Evolutionary conservation across 345 rosid genomes (phyloP).

Genomic region (Eucalyptus victrix): DNA sequence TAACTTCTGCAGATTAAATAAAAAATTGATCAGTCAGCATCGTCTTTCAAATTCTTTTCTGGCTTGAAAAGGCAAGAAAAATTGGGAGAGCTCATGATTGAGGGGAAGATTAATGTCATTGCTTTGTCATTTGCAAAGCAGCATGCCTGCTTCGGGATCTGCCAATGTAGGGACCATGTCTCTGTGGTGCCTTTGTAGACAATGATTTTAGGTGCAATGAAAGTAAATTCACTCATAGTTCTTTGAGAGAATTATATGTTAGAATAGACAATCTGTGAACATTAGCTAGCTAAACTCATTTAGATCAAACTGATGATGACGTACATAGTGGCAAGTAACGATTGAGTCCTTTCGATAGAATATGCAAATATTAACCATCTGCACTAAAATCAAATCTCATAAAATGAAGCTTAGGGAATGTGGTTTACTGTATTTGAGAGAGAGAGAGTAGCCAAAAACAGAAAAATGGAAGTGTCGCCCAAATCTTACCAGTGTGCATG

Average conservation of each 20-base stretch:
- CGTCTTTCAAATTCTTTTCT: not conserved
- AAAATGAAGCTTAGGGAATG: not conserved
- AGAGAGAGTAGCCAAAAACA: not conserved
- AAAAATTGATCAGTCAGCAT: not conserved
- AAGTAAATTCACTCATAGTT: not conserved
- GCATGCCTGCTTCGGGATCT: not conserved
- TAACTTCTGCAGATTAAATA: not conserved
- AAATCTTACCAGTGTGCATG: not conserved
- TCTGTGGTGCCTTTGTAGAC: not conserved
- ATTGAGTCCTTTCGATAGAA: not conserved
- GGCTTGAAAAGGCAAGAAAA: not conserved
- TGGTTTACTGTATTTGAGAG: not conserved
- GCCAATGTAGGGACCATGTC: not conserved
- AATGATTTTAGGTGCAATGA: not conserved
- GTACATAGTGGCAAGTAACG: not conserved
- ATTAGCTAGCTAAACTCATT: not conserved
- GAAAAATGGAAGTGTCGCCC: not conserved
- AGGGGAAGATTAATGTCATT: not conserved
- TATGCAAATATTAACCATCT: not conserved
- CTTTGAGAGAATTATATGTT: not conserved
- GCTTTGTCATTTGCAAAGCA: not conserved
- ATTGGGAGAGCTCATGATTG: not conserved
- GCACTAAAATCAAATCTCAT: not conserved
- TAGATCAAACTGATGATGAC: not conserved
- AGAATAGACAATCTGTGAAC: not conserved